phyloP scores from a whole-genome alignment of 495 filamentous ascomycete species.

The Lasiosphaeria ovina region DNA sequence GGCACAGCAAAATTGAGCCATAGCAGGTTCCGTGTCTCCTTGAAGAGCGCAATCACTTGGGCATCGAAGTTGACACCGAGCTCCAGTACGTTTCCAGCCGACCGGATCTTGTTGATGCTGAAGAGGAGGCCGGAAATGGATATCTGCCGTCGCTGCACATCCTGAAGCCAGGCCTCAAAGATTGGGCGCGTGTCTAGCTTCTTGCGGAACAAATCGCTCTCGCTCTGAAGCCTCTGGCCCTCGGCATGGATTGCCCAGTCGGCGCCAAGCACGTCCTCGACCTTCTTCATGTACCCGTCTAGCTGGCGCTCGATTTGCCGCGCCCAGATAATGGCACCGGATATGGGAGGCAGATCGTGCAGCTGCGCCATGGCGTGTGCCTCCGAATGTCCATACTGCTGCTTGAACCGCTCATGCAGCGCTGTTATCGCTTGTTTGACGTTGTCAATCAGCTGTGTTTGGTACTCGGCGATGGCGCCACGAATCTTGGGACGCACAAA shows the following conservation, averaged over 20 bases:
- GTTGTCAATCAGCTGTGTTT: constrained; percentile 93
- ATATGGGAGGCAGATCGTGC: constrained; percentile 90
- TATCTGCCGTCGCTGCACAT: constrained; percentile 80
- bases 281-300: constrained; percentile 93
- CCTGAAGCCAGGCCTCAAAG: constrained; percentile 91
- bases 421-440: constrained; percentile 92
- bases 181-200: constrained; percentile 92
- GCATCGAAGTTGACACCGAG: constrained; percentile 94
- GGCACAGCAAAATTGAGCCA: constrained; percentile 93
- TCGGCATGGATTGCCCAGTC: constrained; percentile 94
- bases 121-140: constrained; percentile 91
- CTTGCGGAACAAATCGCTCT: constrained; percentile 88
- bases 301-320: constrained; percentile 95
- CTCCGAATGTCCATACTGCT: constrained; percentile 96
- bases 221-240: constrained; percentile 85
- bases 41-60: constrained; percentile 95
- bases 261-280: constrained; percentile 89
- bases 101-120: constrained; percentile 79
- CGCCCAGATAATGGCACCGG: constrained; percentile 95
- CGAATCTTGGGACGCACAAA: constrained; percentile 97
- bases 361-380: constrained; percentile 97
- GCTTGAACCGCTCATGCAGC: constrained; percentile 95
- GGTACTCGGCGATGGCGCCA: constrained; percentile 95
- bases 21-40: constrained; percentile 93
- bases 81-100: constrained; percentile 80